phyloP scores from a whole-genome alignment of 75 land plant genomes.

The Azolla pinnata region DNA sequence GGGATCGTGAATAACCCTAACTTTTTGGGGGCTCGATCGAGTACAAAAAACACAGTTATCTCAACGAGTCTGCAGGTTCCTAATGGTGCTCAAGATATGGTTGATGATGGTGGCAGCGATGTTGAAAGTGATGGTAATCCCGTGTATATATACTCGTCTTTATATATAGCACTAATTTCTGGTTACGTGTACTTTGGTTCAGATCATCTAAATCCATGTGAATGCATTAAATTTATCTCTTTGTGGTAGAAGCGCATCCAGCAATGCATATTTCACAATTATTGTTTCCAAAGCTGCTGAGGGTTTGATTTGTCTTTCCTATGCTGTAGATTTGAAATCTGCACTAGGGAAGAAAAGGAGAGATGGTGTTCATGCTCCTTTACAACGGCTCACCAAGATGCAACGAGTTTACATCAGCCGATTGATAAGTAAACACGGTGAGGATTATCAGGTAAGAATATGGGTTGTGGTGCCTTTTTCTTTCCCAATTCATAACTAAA shows the following conservation, averaged over 20 bases:
- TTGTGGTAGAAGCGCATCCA: no score
- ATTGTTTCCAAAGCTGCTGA: no score
- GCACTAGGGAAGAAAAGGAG: slow-evolving; percentile 75
- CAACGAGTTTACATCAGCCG: slow-evolving; percentile 59
- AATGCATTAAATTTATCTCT: no score
- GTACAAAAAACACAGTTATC: slow-evolving; percentile 45
- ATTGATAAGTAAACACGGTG: slow-evolving; percentile 62
- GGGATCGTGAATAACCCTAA: slow-evolving; percentile 87
- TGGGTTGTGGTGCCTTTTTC: no score
- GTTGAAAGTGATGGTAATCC: slow-evolving; percentile 71
- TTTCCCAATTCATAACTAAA: no score
- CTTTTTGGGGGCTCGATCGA: slow-evolving; percentile 54
- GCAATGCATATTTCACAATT: no score
- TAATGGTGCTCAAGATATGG: background rate
- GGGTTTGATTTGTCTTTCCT: background rate
- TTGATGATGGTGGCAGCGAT: slow-evolving; percentile 47
- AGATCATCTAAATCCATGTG: no score
- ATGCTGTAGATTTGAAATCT: slow-evolving; percentile 61
- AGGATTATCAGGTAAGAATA: slow-evolving; percentile 67
- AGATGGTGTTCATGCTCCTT: slow-evolving; percentile 67
- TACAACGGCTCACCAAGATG: slow-evolving; percentile 60
- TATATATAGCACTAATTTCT: background rate
- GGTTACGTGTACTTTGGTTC: no score
- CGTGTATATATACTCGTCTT: background rate
- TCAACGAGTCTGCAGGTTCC: slow-evolving; percentile 50